Evolutionary conservation across 768 basidiomycete genomes (phyloP), one percentile per base, ranked within the genome.

Genomic region (Cyathus striatus): DNA sequence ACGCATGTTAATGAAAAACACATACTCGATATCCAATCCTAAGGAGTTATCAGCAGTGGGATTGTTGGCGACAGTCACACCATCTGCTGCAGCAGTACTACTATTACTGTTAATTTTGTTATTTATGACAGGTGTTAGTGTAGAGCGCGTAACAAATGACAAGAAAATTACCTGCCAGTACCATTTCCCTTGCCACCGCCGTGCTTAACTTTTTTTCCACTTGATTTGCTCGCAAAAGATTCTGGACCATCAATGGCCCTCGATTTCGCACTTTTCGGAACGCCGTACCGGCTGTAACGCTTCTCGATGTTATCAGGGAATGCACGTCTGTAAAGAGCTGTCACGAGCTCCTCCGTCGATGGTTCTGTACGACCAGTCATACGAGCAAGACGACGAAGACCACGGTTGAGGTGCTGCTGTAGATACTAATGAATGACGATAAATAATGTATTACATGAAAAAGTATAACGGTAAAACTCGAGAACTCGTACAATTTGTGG

Each of bases 341-440:
- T 56, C 33, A 65, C 60, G 40, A 86, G 71, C 13, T 71, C 65
- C 20, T 66, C 64, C 12, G 64, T 64, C 17, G 75, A 66, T 5
- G 81, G 82, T 6, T 56, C 70, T 17, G 63, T 62, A 27, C 73
- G 76, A 12, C 83, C 78, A 3, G 76, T 77, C 79, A 89, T 84
- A 38, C 73, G 79, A 6, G 86, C 83, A 40, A 80, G 71, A 41
- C 86, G 83, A 44, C 69, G 72, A 42, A 76, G 63, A 41, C 73
- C 70, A 39, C 78, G 80, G 60, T 87, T 89, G 48, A 84, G 74
- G 52, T 81, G 72, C 60, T 83, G 86, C 59, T 88, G 85, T 24
- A 81, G 61, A 35, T 73, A 59, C 87, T 90, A 53, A 17, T 21
- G 38, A 17, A 13, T 20, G 33, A 45, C 20, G 17, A 23, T 34